Percentiles rank a stretch among this genome's conserved stretches.
phyloP scores from a whole-genome alignment of 768 basidiomycete genomes.

The Mycena latifolia region DNA sequence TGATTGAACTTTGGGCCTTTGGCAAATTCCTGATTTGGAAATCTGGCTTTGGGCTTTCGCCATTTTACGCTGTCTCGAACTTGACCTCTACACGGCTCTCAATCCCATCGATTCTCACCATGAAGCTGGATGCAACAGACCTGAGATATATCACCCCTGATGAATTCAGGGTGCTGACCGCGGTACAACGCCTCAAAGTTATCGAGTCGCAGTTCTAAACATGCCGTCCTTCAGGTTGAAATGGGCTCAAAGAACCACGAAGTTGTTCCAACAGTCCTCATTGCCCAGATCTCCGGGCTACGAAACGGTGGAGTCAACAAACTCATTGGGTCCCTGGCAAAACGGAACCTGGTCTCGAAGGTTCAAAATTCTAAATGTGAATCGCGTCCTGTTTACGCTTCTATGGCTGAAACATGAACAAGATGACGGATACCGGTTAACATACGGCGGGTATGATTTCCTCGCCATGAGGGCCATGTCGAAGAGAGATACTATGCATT shows the following conservation, averaged over 20 bases:
- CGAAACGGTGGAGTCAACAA: conserved; percentile 96
- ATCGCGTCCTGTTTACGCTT: conserved; percentile 22
- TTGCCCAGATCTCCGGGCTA: conserved; percentile 94
- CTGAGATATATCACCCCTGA: conserved; percentile 92
- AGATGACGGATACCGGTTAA: conserved; percentile 98
- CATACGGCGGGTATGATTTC: conserved; percentile 99
- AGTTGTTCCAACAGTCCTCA: conserved; percentile 89
- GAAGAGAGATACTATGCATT: conserved; percentile 88
- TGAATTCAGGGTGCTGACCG: conserved; percentile 96
- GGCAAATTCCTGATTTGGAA: neutral
- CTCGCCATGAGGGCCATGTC: conserved; percentile 94
- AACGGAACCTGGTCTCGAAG: conserved; percentile 89
- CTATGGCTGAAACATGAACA: conserved; percentile 26
- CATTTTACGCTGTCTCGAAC: neutral
- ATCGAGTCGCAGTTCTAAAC: conserved; percentile 17
- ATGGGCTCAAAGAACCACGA: conserved; percentile 99
- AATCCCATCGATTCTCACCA: conserved; percentile 42
- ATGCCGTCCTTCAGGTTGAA: conserved; percentile 74
- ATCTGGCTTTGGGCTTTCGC: neutral
- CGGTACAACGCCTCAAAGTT: conserved; percentile 59
- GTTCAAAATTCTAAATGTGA: conserved; percentile 95
- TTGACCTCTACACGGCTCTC: neutral
- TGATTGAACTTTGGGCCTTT: neutral
- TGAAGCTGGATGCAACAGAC: conserved; percentile 97
- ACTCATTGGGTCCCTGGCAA: conserved; percentile 88